These are phyloP conservation scores for Tulasnella sp. DNA, from an alignment of 768 basidiomycete species.

Conservation along the genomic window DNA sequence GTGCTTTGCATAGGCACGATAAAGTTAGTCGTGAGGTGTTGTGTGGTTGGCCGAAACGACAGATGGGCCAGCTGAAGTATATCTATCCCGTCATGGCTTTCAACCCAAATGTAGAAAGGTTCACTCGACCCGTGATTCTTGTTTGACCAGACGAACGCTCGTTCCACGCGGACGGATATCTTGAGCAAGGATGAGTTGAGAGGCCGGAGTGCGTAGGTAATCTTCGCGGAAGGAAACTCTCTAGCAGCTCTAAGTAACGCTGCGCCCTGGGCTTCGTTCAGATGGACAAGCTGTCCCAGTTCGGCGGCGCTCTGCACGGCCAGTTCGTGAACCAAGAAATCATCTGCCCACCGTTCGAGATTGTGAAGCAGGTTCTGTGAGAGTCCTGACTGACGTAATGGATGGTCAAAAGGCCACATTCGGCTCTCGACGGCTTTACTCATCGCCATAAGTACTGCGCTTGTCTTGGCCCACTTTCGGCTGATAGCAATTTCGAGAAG, in stretches of 20 bases:
- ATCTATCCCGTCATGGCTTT: constrained; percentile 66
- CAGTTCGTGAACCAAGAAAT: constrained; percentile 64
- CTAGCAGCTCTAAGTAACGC: constrained; percentile 70
- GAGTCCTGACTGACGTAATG: constrained; percentile 69
- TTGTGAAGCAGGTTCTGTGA: constrained; percentile 68
- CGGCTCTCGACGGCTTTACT: constrained; percentile 89
- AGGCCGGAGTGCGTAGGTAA: constrained; percentile 64
- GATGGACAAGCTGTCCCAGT: constrained; percentile 67
- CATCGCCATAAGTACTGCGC: constrained; percentile 70
- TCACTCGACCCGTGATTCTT: constrained; percentile 66
- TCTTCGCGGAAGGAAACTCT: constrained; percentile 65
- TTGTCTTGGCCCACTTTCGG: constrained; percentile 78
- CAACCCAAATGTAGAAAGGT: constrained; percentile 94
- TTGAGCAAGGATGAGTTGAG: constrained; percentile 75
- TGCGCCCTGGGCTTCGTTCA: constrained; percentile 75
- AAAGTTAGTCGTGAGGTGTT: constrained; percentile 56
- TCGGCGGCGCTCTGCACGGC: constrained; percentile 52
- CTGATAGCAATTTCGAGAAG: constrained; percentile 90
- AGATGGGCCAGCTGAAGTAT: constrained; percentile 75
- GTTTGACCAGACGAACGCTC: constrained; percentile 68
- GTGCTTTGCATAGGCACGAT: constrained; percentile 59
- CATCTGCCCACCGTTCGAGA: constrained; percentile 69
- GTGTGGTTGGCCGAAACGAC: constrained; percentile 55
- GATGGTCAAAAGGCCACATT: constrained; percentile 92
- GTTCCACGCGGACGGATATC: constrained; percentile 50